Evolutionary conservation across 2,329 filamentous ascomycete species (phyloP), one percentile per base, ranked within the genome.

Genomic region (Eurotiales sp.): DNA sequence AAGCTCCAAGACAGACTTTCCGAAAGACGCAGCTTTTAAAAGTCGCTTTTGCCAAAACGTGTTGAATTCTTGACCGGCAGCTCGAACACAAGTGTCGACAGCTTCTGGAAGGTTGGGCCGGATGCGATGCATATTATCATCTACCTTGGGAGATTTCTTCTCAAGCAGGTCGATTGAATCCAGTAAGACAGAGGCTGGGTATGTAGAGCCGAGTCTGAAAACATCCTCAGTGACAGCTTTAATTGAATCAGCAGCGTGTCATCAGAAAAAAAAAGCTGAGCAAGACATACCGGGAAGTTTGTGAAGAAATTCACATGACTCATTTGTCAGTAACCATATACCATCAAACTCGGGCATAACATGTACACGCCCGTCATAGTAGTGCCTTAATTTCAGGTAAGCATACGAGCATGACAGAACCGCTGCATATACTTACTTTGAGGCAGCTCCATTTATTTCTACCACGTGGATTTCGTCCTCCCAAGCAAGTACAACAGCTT

Each of bases 301-400:
- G 62, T 99, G 91, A n/a, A 99, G 67, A 64, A 97, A 97, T 61
- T 99, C 93, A 71, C 92, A 97, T n/a, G 88, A 85, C 62, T 96
- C 89, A 61, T 95, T 96, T 3, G 90, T 95, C 41, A 99, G 78
- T 8, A 99, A 74, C 14, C 91, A 83, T 21, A 96, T 85, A n/a
- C 93, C 93, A 64, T 99, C 93, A 55, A 81, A 79, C 76, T 95
- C 91, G 14, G 90, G 86, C 37, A 96, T 77, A 3, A 97, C 79
- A 68, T 97, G 93, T 11, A 99, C 87, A 56, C 89, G 85, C 8
- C 86, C 88, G 63, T 97, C 90, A 68, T 97, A 97, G 60, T 90
- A 92, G 67, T 90, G 93, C 55, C 83, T 85, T 37, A 15, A 21
- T n/a, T 30, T 10, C 21, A 11, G 36, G 39, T 34, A 53, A 37